A percentile compares a stretch with the other conserved stretches of the same genome.
Evolutionary conservation across 352 stramenopile genomes (phyloP).

Genomic region (Phytophthora pini): DNA sequence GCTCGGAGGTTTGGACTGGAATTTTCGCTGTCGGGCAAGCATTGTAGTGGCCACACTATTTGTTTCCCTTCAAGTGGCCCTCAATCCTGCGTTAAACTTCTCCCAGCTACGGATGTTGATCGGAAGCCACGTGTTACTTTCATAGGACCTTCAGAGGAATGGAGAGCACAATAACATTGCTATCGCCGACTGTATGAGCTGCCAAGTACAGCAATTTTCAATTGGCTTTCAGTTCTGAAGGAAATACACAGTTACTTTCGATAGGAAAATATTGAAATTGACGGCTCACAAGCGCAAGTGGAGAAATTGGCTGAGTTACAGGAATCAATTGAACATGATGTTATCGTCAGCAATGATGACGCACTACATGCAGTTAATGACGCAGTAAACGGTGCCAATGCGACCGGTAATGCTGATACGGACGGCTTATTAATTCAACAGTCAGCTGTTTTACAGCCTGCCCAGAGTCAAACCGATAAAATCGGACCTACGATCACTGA

Average conservation of each 20-base stretch:
- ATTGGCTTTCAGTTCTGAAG: not conserved
- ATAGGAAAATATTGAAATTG: not conserved
- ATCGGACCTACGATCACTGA: not conserved
- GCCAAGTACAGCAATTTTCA: not conserved
- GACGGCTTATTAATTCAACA: not conserved
- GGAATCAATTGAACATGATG: not conserved
- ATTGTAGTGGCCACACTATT: conserved; percentile 4
- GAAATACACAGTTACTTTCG: conserved; percentile 2
- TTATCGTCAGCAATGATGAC: not conserved
- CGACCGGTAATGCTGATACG: not conserved
- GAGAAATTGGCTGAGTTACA: not conserved
- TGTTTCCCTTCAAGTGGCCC: not conserved
- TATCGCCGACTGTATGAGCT: not conserved
- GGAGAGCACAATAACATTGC: not conserved
- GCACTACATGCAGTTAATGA: not conserved
- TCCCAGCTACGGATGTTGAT: not conserved
- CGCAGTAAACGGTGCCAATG: not conserved
- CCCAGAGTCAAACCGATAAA: not conserved
- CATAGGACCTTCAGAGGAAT: not conserved
- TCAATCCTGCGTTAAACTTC: not conserved
- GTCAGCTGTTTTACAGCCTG: not conserved
- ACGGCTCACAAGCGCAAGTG: not conserved
- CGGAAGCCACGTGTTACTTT: conserved; percentile 1
- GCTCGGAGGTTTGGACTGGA: not conserved
- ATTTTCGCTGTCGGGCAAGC: not conserved